Conservation (phyloP, 23 red algal species). For the Cyanidiococcus yangmingshanensis region DNA sequence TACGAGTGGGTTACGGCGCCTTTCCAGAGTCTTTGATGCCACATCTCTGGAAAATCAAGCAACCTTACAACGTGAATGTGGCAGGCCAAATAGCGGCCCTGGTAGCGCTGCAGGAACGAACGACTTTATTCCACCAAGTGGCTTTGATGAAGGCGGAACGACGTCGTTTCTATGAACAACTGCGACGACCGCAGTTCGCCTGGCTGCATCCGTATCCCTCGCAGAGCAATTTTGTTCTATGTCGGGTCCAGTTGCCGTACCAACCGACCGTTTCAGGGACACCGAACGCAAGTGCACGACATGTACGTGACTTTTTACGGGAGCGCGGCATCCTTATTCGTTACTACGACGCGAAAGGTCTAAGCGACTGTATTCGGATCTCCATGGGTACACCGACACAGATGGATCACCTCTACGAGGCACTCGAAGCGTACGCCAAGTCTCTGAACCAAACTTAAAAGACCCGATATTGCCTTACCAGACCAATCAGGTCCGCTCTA, state of each 20-base stretch:
- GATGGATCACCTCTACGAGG: slow-evolving; percentile 66
- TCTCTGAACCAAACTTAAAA: too few relatives aligned
- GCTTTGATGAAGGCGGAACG: slow-evolving; percentile 48
- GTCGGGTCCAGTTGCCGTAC: slow-evolving; percentile 27
- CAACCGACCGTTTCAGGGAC: slow-evolving; percentile 12
- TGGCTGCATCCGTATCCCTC: slow-evolving; percentile 72
- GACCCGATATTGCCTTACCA: too few relatives aligned
- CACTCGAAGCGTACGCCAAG: slow-evolving; percentile 31
- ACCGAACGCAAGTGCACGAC: slow-evolving; percentile 19
- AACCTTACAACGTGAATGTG: slow-evolving; percentile 93
- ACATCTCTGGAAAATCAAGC: slow-evolving; percentile 99
- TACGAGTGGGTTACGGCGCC: slow-evolving; percentile 88
- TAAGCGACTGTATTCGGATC: slow-evolving; percentile 77
- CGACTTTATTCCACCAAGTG: slow-evolving; percentile 56
- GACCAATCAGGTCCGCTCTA: too few relatives aligned
- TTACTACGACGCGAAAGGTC: slow-evolving; percentile 63
- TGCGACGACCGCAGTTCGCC: background rate
- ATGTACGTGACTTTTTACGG: slow-evolving; percentile 39
- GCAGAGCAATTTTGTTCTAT: slow-evolving; percentile 85
- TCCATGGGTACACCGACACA: slow-evolving; percentile 86
- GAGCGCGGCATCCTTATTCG: slow-evolving; percentile 85
- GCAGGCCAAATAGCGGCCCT: slow-evolving; percentile 67
- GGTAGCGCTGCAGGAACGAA: slow-evolving; percentile 44
- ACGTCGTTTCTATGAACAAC: slow-evolving; percentile 40
- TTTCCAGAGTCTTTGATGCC: slow-evolving; percentile 65